phyloP scores from a whole-genome alignment of 2,329 filamentous ascomycete genomes.

The Phyllosticta citrichinensis region DNA sequence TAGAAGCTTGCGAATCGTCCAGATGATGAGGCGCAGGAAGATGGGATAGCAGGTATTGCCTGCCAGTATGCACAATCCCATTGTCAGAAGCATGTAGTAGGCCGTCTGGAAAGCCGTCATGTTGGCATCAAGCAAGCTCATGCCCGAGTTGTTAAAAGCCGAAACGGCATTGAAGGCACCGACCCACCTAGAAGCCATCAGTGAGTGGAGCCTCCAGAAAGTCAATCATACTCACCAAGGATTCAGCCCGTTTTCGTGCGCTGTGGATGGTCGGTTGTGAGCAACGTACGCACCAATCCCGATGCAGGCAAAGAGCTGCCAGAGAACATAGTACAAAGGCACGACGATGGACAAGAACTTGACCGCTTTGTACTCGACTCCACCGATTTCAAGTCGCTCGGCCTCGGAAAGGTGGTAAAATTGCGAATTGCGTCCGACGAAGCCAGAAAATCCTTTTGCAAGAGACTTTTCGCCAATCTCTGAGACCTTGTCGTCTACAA shows the following conservation, averaged over 20 bases:
- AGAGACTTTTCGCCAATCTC: slow-evolving; percentile 12
- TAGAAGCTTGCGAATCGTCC: slow-evolving; percentile 40
- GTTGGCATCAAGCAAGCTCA: slow-evolving; percentile 57
- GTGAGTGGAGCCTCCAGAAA: neutral
- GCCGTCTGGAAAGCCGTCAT: slow-evolving; percentile 49
- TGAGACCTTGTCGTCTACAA: neutral
- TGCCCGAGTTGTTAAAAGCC: slow-evolving; percentile 63
- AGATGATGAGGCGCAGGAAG: slow-evolving; percentile 48
- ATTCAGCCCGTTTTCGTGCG: slow-evolving; percentile 47
- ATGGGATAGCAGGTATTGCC: slow-evolving; percentile 49
- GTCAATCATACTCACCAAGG: slow-evolving; percentile 39
- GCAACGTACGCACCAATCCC: slow-evolving; percentile 53
- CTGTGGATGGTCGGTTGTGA: slow-evolving; percentile 39
- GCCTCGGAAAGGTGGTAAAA: slow-evolving; percentile 44
- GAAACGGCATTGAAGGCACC: slow-evolving; percentile 58
- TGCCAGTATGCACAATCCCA: slow-evolving; percentile 41
- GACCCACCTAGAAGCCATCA: slow-evolving; percentile 38
- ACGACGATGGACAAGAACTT: slow-evolving; percentile 50
- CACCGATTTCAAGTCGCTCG: slow-evolving; percentile 49
- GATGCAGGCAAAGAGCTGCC: slow-evolving; percentile 50
- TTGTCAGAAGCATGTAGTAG: slow-evolving; percentile 37
- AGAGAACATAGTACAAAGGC: slow-evolving; percentile 49
- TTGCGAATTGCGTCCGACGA: slow-evolving; percentile 38
- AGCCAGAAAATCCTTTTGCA: slow-evolving; percentile 23
- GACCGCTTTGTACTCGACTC: slow-evolving; percentile 55